phyloP scores from a whole-genome alignment of 129 eudicot species.

The Helichrysum umbraculigerum region DNA sequence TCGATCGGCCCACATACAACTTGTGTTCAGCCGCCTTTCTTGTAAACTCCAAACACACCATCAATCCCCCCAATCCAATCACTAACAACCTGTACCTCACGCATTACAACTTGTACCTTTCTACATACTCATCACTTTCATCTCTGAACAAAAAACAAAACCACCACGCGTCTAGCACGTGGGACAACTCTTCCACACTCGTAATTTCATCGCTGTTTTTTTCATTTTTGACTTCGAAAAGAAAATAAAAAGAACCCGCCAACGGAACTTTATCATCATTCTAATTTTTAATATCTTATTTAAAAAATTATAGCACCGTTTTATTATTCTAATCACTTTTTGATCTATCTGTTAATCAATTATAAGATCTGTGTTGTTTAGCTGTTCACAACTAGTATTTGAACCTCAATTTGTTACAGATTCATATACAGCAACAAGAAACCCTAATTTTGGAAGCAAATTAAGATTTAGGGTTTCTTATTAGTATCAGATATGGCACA shows the following conservation, averaged over 20 bases:
- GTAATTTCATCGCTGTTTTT: conserved; percentile 30
- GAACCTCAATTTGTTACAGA: conserved; percentile 15
- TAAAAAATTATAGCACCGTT: conserved; percentile 32
- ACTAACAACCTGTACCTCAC: neutral
- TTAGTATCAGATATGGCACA: conserved; percentile 40
- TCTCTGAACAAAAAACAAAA: neutral
- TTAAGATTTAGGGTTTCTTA: conserved; percentile 30
- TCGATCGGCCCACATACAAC: conserved; percentile 11
- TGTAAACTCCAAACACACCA: neutral
- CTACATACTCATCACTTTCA: neutral
- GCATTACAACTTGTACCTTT: neutral
- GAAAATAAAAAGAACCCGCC: conserved; percentile 47
- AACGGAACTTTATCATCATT: conserved; percentile 15
- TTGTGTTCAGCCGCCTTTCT: conserved; percentile 39
- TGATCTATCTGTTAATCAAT: conserved; percentile 32
- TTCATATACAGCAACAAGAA: conserved; percentile 10
- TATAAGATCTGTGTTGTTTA: conserved; percentile 31
- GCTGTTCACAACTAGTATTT: conserved; percentile 23
- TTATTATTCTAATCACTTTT: conserved; percentile 5
- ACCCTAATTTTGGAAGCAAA: conserved; percentile 17
- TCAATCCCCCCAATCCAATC: neutral
- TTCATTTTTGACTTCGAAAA: conserved; percentile 31
- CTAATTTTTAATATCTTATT: neutral
- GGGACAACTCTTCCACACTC: conserved; percentile 10
- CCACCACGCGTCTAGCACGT: conserved; percentile 27